These are phyloP conservation scores for Knoxia roxburghii DNA, from an alignment of 257 asterid species.

Conservation along the genomic window DNA sequence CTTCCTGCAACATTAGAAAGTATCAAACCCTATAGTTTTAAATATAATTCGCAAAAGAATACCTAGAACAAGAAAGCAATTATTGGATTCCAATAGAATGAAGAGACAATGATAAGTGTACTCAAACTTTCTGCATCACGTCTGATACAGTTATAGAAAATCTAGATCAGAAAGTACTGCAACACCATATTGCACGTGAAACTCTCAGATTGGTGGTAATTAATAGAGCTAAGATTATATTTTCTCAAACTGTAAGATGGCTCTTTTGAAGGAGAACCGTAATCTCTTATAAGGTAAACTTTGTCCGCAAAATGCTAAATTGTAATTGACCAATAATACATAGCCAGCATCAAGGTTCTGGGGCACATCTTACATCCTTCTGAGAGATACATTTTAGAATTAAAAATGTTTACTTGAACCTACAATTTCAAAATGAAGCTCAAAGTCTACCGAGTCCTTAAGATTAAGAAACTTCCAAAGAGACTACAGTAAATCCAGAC, in stretches of 20 bases:
- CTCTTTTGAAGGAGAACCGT: neutral
- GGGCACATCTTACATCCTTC: neutral
- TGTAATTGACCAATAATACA: neutral
- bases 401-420: neutral
- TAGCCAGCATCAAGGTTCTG: neutral
- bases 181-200: neutral
- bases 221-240: neutral
- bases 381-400: neutral
- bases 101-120: neutral
- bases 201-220: no score
- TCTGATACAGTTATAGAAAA: neutral
- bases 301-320: neutral
- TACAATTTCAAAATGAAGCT: neutral
- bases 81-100: neutral
- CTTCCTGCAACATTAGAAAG: slow-evolving; percentile 33
- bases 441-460: neutral
- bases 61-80: neutral
- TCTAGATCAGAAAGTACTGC: neutral
- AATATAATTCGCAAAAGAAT: neutral
- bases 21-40: slow-evolving; percentile 31
- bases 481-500: neutral
- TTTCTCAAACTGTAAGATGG: neutral
- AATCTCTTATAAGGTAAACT: neutral
- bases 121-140: neutral
- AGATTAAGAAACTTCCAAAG: neutral